Base-by-base conservation (phyloP, 2,329 filamentous ascomycete species). In the Triangularia setosa region DNA sequence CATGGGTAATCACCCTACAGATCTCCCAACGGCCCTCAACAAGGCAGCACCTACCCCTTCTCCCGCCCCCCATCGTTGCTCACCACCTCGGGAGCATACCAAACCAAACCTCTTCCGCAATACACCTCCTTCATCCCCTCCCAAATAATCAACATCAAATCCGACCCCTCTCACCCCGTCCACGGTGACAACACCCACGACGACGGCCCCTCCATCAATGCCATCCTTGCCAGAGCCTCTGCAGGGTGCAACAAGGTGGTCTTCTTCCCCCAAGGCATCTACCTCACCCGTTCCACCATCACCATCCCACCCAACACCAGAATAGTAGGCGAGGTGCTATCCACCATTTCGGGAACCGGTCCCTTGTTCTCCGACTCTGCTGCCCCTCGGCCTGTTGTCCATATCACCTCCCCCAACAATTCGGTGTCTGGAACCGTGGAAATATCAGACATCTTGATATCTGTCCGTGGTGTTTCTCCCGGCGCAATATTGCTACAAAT, bases 391-490 rank as follows among this genome's bases (percentile, higher is more conserved):
- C 76, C 82, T 1, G 75, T 87, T 21, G 73, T 86, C 11, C 74
- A 78, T 78, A 80, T 90, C 18, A 87, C 86, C 48, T 79, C 79
- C 8, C 70, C 21, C 16, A 2, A 3, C 52, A 14, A 27, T 1
- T 7, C 11, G 8, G 83, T 90, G 35, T 75, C 77, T 14, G 89
- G 88, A 16, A 76, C 74, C 1, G 80, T 89, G 9, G 87, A 90
- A 72, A 83, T 86, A 77, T 84, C 82, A 1, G 88, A 91, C 69
- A 83, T 89, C 73, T 80, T 90, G 44, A 79, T 91, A 35, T 81
- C 83, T 66, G 87, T 87, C 1, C 79, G 82, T 65, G 87, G 87
- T 7, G 79, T 84, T 14, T 80, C 86, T 11, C 79, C 83, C n/a
- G 86, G 87, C 44, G 85, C 87, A 2, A 81, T 88, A 7, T 75